phyloP scores from a whole-genome alignment of 768 basidiomycete genomes.

The Piloderma croceum region DNA sequence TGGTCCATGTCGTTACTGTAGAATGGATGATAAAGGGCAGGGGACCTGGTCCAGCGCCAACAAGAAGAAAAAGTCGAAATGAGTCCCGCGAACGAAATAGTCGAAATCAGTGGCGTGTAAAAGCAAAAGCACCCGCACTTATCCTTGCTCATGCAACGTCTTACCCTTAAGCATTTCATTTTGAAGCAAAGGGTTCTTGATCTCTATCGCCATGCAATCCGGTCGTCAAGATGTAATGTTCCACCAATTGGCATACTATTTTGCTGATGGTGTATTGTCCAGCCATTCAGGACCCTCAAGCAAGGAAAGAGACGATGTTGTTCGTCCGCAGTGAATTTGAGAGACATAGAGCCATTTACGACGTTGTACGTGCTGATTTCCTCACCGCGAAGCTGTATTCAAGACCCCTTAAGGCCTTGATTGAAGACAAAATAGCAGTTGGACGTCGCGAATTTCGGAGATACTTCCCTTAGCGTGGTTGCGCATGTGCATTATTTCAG shows the following conservation, averaged over 20 bases:
- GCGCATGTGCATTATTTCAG: too few relatives aligned
- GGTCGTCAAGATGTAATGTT: conserved; percentile 55
- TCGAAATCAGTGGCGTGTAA: too few relatives aligned
- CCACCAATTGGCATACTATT: conserved; percentile 5
- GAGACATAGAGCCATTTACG: conserved; percentile 49
- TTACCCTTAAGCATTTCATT: conserved; percentile 72
- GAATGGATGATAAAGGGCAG: too few relatives aligned
- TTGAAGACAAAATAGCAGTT: conserved; percentile 56
- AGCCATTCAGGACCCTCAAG: conserved; percentile 59
- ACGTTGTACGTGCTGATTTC: conserved; percentile 41
- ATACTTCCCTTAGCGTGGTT: conserved; percentile 46
- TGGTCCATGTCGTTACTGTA: too few relatives aligned
- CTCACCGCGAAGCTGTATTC: conserved; percentile 1
- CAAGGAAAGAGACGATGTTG: conserved; percentile 58
- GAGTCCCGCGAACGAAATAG: too few relatives aligned
- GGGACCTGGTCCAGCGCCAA: too few relatives aligned
- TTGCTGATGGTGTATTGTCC: conserved; percentile 3
- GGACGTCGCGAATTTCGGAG: conserved; percentile 56
- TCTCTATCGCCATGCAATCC: conserved; percentile 64
- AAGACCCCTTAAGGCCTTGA: conserved; percentile 36
- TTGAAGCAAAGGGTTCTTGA: conserved; percentile 54
- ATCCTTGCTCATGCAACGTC: conserved; percentile 9
- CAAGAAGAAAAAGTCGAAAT: too few relatives aligned
- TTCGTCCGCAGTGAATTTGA: conserved; percentile 77
- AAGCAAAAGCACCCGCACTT: not conserved